Base-by-base conservation (phyloP, 2,329 filamentous ascomycete species). In the Ilyonectria mors-panacis region DNA sequence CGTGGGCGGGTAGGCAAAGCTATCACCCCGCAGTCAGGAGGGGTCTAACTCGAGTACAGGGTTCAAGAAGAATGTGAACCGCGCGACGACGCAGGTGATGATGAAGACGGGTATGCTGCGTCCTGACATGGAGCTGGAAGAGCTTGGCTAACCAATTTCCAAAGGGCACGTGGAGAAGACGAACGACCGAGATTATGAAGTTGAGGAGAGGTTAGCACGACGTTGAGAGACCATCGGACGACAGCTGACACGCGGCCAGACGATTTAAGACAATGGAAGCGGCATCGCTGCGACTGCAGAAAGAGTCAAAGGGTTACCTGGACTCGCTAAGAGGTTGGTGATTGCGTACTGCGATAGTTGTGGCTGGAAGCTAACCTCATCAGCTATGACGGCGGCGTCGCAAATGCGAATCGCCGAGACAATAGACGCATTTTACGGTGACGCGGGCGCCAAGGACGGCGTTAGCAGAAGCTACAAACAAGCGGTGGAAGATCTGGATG, bases 321-420 rank as follows among this genome's bases (percentile, higher is more conserved):
- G 97, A 99, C 84, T 97, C 94, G 19, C 86, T 99, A 76, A 90
- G 96, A 91, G 93, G 93, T 95, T 61, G 72, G 67, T 53, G 8
- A 7, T 10, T 35, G 7, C 9, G 6, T 39, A 26, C 30, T 26
- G 28, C 35, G 37, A 58, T 39, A 50, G 30, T 28, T 39, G 12
- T 19, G 6, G 2, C 23, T 19, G 15, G 51, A 59, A 26, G 47
- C 73, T 77, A 59, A 76, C 68, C 35, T 51, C n/a, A 3, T 2
- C 73, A 94, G 95, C 96, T 74, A 99, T 99, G 96, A 99, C 96
- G 17, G 95, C 96, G 59, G 95, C 96, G 59, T 98, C 95, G 60
- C 96, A 99, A 84, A 98, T 99, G 95, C 92, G 95, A 78, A 98
- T 99, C 81, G 96, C 96, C 72, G 96, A 99, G 82, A 99, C 96